Evolutionary conservation across 2,329 filamentous ascomycete species (phyloP), one percentile per base, ranked within the genome.

Genomic region (Stachybotrys echinatus): DNA sequence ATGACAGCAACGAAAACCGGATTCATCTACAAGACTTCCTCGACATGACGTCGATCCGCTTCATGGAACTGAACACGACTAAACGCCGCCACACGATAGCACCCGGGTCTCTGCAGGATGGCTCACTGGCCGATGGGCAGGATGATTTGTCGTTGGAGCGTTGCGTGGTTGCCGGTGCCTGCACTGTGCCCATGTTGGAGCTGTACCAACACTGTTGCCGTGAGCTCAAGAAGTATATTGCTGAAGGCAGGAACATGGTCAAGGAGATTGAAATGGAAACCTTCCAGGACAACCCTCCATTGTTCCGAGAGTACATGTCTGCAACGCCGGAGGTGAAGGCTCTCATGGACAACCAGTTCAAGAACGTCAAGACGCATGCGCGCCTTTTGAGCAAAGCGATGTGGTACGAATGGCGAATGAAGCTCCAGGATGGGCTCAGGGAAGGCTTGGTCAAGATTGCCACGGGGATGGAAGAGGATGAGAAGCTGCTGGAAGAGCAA

Each of bases 361-460:
- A 95, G 68, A 96, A 97, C 62, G 88, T 96, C 68, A 97, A 96
- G 74, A 92, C 90, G 0, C 88, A 95, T 65, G 90, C 92, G 17
- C 83, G 94, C 22, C 77, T 96, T 14, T 75, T 92, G 47, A 96
- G 92, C 72, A 96, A 96, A 65, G 90, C 89, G 50, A 92, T 94
- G 75, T 99, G 94, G 94, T 99, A 99, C 65, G 88, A 92, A 62
- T 99, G 94, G 94, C 86, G 94, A 39, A 92, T 89, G 77, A 92
- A 94, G 61, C 79, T 97, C 21, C 84, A 91, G 50, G 71, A 85
- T 55, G 88, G 89, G 18, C 77, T 99, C 37, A 91, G 88, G 63
- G 85, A 90, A 58, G 92, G 89, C 4, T 79, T 97, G 3, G 68
- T 88, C 49, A 84, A 81, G 53, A 94, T 92, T 50, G 76, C 82